A percentile compares a stretch with the other conserved stretches of the same genome.
phyloP scores from a whole-genome alignment of 768 basidiomycete species.

The Mycena sanguinolenta region DNA sequence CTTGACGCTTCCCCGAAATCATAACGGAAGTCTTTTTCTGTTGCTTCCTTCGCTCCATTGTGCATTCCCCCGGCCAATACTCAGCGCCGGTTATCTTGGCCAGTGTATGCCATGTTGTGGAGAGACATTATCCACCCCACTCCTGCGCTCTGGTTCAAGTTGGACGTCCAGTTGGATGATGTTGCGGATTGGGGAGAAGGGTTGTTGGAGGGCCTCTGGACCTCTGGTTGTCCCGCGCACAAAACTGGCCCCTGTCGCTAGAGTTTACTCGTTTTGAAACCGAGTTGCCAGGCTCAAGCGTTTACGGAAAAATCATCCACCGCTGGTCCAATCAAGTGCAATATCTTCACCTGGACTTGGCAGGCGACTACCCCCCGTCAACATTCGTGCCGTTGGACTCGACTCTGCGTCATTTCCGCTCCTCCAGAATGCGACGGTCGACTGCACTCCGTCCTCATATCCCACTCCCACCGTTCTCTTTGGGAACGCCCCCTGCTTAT shows the following conservation, averaged over 20 bases:
- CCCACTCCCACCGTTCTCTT: neutral
- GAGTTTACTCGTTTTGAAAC: neutral
- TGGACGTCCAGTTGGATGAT: too few relatives aligned
- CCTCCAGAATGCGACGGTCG: neutral
- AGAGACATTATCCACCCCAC: too few relatives aligned
- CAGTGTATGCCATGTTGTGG: neutral
- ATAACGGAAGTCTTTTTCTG: conserved; percentile 3
- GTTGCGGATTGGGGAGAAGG: too few relatives aligned
- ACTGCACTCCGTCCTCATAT: neutral
- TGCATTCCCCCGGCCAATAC: neutral
- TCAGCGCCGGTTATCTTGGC: neutral
- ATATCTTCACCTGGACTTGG: neutral
- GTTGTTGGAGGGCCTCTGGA: neutral
- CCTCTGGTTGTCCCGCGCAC: neutral
- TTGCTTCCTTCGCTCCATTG: neutral
- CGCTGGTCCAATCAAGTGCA: neutral
- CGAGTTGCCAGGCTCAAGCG: neutral
- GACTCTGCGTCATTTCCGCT: neutral
- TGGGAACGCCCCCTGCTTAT: neutral
- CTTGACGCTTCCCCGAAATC: conserved; percentile 17
- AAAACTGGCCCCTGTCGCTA: neutral
- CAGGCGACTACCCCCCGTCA: neutral
- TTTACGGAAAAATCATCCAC: neutral
- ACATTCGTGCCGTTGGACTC: neutral
- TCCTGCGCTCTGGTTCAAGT: too few relatives aligned